Conservation (phyloP, 169 alveolate genomes). For the Plasmodium vivax region DNA sequence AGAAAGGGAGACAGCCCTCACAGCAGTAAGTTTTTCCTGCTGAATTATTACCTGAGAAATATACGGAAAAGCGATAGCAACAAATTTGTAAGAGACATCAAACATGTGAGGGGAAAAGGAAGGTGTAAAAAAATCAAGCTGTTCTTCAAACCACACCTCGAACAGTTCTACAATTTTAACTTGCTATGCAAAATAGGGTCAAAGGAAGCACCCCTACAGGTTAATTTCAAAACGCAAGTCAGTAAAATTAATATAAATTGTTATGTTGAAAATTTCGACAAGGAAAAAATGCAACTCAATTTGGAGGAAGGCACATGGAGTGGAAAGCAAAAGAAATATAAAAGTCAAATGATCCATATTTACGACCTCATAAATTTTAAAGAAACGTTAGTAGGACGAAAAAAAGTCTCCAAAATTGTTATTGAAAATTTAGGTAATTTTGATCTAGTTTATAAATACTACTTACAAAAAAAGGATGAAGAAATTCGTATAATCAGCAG, state of each 20-base stretch:
- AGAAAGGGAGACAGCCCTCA: background rate
- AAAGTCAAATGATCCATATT: slow-evolving; percentile 14
- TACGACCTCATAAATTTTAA: slow-evolving; percentile 31
- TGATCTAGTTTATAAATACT: slow-evolving; percentile 61
- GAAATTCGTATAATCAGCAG: slow-evolving; percentile 33
- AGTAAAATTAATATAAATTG: slow-evolving; percentile 64
- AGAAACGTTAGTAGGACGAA: slow-evolving; percentile 56
- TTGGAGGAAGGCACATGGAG: slow-evolving; percentile 6
- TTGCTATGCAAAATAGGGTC: slow-evolving; percentile 22
- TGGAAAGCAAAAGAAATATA: slow-evolving; percentile 14
- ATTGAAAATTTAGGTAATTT: slow-evolving; percentile 52
- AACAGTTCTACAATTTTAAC: slow-evolving; percentile 69
- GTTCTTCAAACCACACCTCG: slow-evolving; percentile 55
- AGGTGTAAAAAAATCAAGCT: slow-evolving; percentile 43
- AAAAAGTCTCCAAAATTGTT: slow-evolving; percentile 36
- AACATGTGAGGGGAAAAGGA: slow-evolving; percentile 45
- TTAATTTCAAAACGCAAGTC: slow-evolving; percentile 56
- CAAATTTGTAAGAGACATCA: slow-evolving; percentile 28
- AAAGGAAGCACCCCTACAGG: slow-evolving; percentile 50
- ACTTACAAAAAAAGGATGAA: slow-evolving; percentile 60
- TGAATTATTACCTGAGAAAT: slow-evolving; percentile 39
- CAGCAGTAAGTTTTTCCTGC: slow-evolving; percentile 5
- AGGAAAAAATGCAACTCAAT: slow-evolving; percentile 12
- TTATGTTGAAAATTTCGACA: slow-evolving; percentile 29
- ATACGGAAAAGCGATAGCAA: background rate